Evolutionary conservation across 176 grass and related monocot species (phyloP).

Genomic region (Panicum miliaceum): DNA sequence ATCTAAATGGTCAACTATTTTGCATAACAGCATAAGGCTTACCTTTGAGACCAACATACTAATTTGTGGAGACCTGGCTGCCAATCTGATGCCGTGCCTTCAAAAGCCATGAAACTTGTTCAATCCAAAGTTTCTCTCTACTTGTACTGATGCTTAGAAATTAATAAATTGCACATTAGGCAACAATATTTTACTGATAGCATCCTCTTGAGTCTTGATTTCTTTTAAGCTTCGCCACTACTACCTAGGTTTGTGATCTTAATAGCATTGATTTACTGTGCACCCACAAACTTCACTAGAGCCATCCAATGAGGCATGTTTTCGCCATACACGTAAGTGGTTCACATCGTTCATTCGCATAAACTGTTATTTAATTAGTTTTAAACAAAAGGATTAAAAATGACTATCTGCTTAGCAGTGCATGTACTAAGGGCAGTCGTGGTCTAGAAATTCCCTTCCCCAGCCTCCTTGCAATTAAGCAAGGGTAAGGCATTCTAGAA

Average conservation of each 20-base stretch:
- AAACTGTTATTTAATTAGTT: not conserved
- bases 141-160: not conserved
- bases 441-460: too few relatives aligned
- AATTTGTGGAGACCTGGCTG: not conserved
- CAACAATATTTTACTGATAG: not conserved
- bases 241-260: not conserved
- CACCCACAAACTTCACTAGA: not conserved
- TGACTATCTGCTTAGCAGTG: not conserved
- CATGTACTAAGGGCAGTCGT: not conserved
- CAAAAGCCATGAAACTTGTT: not conserved
- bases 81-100: not conserved
- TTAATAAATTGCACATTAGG: not conserved
- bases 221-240: not conserved
- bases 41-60: not conserved
- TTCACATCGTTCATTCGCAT: not conserved
- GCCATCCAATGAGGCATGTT: not conserved
- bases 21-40: conserved; percentile 26
- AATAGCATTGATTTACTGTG: not conserved
- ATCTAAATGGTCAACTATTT: not conserved
- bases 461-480: too few relatives aligned
- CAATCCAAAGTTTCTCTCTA: not conserved
- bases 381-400: not conserved
- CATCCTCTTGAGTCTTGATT: not conserved
- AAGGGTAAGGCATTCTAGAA: too few relatives aligned
- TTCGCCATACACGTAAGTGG: not conserved